A percentile compares a stretch with the other conserved stretches of the same genome.
phyloP scores from a whole-genome alignment of 345 rosid species.

The Crucihimalaya himalaica region DNA sequence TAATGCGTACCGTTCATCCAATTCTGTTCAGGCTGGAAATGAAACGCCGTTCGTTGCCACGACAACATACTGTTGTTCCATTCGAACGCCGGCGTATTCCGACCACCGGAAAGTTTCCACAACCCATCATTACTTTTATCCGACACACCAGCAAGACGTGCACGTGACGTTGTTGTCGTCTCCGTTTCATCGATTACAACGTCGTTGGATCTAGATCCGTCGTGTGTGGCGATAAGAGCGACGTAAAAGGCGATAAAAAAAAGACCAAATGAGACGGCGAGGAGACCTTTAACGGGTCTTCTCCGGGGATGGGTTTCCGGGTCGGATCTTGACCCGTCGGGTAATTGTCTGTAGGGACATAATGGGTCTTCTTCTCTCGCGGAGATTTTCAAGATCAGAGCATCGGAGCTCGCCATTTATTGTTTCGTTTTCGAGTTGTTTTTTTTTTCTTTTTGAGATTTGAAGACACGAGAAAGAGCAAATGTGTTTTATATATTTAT shows the following conservation, averaged over 20 bases:
- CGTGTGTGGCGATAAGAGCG: slow-evolving; percentile 30
- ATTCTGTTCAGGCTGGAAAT: slow-evolving; percentile 80
- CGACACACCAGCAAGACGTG: slow-evolving; percentile 66
- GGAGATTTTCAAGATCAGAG: slow-evolving; percentile 33
- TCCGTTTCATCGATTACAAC: slow-evolving; percentile 6
- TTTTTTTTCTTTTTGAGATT: slow-evolving; percentile 15
- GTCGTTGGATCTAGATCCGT: slow-evolving; percentile 38
- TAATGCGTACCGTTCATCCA: slow-evolving; percentile 96
- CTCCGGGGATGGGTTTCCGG: slow-evolving; percentile 20
- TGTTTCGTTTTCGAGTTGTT: slow-evolving; percentile 19
- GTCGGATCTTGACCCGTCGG: slow-evolving; percentile 37
- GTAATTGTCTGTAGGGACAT: slow-evolving; percentile 18
- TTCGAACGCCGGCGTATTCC: slow-evolving; percentile 37
- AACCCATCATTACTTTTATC: slow-evolving; percentile 56
- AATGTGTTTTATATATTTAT: slow-evolving; percentile 24
- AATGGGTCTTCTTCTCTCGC: slow-evolving; percentile 34
- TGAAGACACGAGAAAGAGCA: slow-evolving; percentile 37
- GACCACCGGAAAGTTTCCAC: slow-evolving; percentile 33
- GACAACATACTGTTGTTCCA: slow-evolving; percentile 85
- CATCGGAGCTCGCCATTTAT: slow-evolving; percentile 41
- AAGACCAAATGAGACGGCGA: slow-evolving; percentile 41
- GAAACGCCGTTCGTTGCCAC: slow-evolving; percentile 91
- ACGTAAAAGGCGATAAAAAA: slow-evolving; percentile 37
- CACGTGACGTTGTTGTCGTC: slow-evolving; percentile 44
- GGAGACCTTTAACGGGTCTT: slow-evolving; percentile 38